Conservation (phyloP, 2,329 filamentous ascomycete species). For the Tolypocladium album region DNA sequence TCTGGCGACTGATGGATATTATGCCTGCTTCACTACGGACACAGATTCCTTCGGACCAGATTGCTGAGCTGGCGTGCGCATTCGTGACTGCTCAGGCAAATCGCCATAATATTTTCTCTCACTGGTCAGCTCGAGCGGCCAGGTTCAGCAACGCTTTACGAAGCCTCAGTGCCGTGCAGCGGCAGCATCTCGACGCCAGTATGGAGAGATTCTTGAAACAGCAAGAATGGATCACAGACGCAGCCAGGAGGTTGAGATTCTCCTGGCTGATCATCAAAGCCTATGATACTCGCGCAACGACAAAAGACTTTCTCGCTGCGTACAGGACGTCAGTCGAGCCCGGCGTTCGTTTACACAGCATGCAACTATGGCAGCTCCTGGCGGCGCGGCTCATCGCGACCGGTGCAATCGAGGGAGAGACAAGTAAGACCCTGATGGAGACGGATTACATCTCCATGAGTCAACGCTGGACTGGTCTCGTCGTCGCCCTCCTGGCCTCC, state of each 20-base stretch:
- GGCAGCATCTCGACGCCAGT: conserved; percentile 2
- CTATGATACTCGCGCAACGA: conserved; percentile 5
- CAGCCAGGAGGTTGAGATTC: conserved; percentile 5
- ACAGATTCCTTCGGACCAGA: conserved; percentile 4
- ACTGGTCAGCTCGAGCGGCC: conserved; percentile 8
- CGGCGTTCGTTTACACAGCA: neutral
- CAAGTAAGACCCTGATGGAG: conserved; percentile 4
- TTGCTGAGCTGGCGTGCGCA: conserved; percentile 4
- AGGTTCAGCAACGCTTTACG: conserved; percentile 8
- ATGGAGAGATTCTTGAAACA: conserved; percentile 6
- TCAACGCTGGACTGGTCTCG: conserved; percentile 9
- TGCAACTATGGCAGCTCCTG: conserved; percentile 13
- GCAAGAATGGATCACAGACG: conserved; percentile 3
- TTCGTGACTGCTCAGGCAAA: conserved; percentile 10
- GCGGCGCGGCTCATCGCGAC: conserved; percentile 6
- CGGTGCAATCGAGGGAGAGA: neutral
- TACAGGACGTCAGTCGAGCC: conserved; percentile 1
- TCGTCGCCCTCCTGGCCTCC: conserved; percentile 4
- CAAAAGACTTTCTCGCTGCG: conserved; percentile 5
- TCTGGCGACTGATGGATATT: conserved; percentile 6
- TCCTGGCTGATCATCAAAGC: conserved; percentile 13
- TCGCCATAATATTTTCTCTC: conserved; percentile 5
- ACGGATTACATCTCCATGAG: conserved; percentile 3
- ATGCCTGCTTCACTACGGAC: conserved; percentile 8
- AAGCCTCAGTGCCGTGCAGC: conserved; percentile 3